Conservation (phyloP, 306 rosid genomes). For the Biancaea sappan region DNA sequence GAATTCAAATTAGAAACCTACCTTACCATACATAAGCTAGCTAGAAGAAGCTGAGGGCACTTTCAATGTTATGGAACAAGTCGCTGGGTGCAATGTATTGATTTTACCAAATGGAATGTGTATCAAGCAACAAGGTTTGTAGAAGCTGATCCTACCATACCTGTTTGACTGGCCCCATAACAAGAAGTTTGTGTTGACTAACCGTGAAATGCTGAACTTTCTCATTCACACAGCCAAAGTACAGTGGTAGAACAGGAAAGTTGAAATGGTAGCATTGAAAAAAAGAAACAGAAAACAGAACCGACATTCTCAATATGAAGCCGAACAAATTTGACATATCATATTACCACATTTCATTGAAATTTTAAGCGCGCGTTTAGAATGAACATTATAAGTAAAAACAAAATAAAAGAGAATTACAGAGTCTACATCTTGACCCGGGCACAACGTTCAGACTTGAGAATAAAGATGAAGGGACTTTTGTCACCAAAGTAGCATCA, state of each 20-base stretch:
- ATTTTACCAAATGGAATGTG: background rate
- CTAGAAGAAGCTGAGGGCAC: background rate
- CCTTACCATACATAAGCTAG: background rate
- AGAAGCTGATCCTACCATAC: background rate
- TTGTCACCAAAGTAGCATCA: conserved; percentile 6
- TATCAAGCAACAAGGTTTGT: background rate
- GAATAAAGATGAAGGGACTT: no score
- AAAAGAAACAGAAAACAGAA: background rate
- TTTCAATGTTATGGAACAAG: background rate
- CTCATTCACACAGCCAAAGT: background rate
- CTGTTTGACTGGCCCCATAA: background rate
- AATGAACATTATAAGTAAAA: background rate
- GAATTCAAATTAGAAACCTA: background rate
- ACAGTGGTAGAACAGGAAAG: background rate
- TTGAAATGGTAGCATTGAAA: background rate
- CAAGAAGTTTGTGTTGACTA: background rate
- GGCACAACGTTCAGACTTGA: background rate
- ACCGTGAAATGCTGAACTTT: background rate
- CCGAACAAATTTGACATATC: background rate
- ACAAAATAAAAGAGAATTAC: background rate
- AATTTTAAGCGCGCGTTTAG: background rate
- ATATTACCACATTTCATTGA: background rate
- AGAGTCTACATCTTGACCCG: background rate
- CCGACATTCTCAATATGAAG: background rate
- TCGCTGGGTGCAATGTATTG: background rate